A percentile compares a stretch with the other conserved stretches of the same genome.
Conservation (phyloP, 768 basidiomycete genomes). For the Porphyrellus cyaneotinctus region DNA sequence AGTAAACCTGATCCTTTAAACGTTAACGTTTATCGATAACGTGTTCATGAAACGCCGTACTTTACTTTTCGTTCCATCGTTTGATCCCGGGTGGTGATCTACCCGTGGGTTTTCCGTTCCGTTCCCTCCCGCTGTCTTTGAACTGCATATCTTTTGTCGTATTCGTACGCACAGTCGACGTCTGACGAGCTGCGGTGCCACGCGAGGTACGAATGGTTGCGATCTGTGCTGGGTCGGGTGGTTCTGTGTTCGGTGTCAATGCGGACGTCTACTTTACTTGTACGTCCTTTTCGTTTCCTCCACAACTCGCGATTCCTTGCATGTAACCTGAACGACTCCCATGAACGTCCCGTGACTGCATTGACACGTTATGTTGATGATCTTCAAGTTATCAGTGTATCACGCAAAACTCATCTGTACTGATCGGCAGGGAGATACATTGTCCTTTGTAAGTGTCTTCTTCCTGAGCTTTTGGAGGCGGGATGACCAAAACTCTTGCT, state of each 20-base stretch:
- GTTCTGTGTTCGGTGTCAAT: slow-evolving; percentile 65
- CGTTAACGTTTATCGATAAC: slow-evolving; percentile 12
- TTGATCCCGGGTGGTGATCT: slow-evolving; percentile 19
- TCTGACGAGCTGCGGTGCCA: slow-evolving; percentile 46
- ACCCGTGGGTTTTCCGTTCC: slow-evolving; percentile 11
- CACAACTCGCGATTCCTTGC: not conserved
- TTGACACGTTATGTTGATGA: slow-evolving; percentile 11
- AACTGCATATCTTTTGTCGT: slow-evolving; percentile 7
- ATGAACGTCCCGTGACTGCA: not conserved
- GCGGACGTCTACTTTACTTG: slow-evolving; percentile 89
- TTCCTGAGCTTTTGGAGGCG: not conserved
- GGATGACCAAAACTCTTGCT: too few species aligned
- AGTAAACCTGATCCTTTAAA: slow-evolving; percentile 11
- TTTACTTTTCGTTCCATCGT: not conserved
- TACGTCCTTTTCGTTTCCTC: slow-evolving; percentile 36
- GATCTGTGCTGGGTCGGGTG: slow-evolving; percentile 90
- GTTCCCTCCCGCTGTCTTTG: slow-evolving; percentile 11
- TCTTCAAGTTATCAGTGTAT: too few species aligned
- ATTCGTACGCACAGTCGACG: slow-evolving; percentile 49
- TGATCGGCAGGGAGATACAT: slow-evolving; percentile 64
- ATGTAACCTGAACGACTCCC: not conserved
- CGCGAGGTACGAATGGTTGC: slow-evolving; percentile 58
- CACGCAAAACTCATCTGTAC: not conserved
- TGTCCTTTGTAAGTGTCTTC: slow-evolving; percentile 64
- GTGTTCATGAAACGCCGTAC: not conserved